phyloP scores from a whole-genome alignment of 1,284 basidiomycete species.

The Boletus mariae region DNA sequence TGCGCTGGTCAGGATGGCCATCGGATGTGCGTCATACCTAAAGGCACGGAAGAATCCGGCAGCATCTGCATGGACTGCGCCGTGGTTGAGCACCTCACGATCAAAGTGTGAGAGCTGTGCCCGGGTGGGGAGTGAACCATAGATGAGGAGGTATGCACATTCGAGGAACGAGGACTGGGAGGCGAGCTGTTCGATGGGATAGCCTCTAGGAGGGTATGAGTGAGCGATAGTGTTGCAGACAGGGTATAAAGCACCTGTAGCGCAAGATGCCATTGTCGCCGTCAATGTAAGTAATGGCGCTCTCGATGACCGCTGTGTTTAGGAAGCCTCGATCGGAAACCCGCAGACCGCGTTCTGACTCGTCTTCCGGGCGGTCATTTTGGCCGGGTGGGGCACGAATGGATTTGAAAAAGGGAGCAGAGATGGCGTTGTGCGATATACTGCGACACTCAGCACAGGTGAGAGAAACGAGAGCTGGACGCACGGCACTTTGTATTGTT shows the following conservation, averaged over 20 bases:
- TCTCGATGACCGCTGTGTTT: slow-evolving; percentile 83
- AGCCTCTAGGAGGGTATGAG: slow-evolving; percentile 57
- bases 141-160: slow-evolving; percentile 81
- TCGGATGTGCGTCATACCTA: slow-evolving; percentile 85
- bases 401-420: slow-evolving; percentile 78
- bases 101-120: slow-evolving; percentile 62
- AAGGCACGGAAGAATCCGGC: slow-evolving; percentile 79
- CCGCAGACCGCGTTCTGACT: slow-evolving; percentile 74
- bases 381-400: slow-evolving; percentile 56
- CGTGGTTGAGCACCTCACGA: slow-evolving; percentile 75
- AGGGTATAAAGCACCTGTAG: slow-evolving; percentile 50
- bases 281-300: slow-evolving; percentile 84
- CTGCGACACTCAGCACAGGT: slow-evolving; percentile 36
- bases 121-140: slow-evolving; percentile 74
- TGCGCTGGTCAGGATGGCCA: slow-evolving; percentile 83
- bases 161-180: slow-evolving; percentile 77
- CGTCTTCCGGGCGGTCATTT: slow-evolving; percentile 76
- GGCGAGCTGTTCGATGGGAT: slow-evolving; percentile 88
- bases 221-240: neutral
- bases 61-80: slow-evolving; percentile 73
- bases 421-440: slow-evolving; percentile 71
- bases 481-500: slow-evolving; percentile 71
- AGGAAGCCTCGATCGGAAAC: slow-evolving; percentile 78
- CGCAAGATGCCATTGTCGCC: slow-evolving; percentile 78
- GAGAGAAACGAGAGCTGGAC: slow-evolving; percentile 26